A percentile compares a stretch with the other conserved stretches of the same genome.
Evolutionary conservation across 2,329 filamentous ascomycete genomes (phyloP).

Genomic region (Fusarium marasasianum): DNA sequence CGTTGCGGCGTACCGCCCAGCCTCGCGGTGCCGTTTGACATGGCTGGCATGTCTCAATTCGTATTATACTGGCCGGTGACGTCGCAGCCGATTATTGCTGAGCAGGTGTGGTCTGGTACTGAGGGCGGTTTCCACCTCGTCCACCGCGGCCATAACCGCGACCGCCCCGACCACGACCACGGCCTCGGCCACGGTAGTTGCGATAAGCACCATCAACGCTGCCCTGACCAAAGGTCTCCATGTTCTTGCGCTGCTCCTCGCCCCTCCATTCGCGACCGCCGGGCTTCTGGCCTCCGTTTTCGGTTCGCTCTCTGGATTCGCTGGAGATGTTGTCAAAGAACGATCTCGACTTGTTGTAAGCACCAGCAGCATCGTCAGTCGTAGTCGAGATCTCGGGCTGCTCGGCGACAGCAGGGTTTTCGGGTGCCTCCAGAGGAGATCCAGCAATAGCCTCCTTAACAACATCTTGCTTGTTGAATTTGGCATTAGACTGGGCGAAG

Average conservation of each 20-base stretch:
- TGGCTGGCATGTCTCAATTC: not conserved
- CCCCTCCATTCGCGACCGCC: slow-evolving; percentile 88
- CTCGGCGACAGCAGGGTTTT: slow-evolving; percentile 49
- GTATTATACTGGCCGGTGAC: not conserved
- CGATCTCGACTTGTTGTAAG: slow-evolving; percentile 87
- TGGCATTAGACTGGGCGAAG: slow-evolving; percentile 70
- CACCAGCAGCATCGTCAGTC: slow-evolving; percentile 56
- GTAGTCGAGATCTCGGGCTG: slow-evolving; percentile 50
- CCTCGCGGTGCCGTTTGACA: slow-evolving; percentile 1
- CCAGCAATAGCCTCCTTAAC: slow-evolving; percentile 89
- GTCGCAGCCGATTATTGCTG: slow-evolving; percentile 38
- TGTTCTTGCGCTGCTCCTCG: slow-evolving; percentile 93
- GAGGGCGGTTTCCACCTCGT: slow-evolving; percentile 49
- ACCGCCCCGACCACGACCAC: slow-evolving; percentile 70
- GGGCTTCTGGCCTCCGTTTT: slow-evolving; percentile 72
- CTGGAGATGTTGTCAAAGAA: slow-evolving; percentile 99
- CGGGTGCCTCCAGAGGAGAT: slow-evolving; percentile 69
- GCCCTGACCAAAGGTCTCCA: slow-evolving; percentile 97
- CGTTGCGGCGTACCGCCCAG: not conserved
- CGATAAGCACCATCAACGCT: slow-evolving; percentile 86
- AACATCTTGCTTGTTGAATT: slow-evolving; percentile 63
- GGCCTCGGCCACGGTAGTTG: slow-evolving; percentile 81
- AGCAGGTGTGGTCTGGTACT: slow-evolving; percentile 44
- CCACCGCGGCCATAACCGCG: slow-evolving; percentile 53
- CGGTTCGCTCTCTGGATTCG: slow-evolving; percentile 87